A percentile compares a stretch with the other conserved stretches of the same genome.
These are phyloP conservation scores for Paramyrothecium sp. DNA, from an alignment of 2,329 filamentous ascomycete genomes.

Conservation along the genomic window DNA sequence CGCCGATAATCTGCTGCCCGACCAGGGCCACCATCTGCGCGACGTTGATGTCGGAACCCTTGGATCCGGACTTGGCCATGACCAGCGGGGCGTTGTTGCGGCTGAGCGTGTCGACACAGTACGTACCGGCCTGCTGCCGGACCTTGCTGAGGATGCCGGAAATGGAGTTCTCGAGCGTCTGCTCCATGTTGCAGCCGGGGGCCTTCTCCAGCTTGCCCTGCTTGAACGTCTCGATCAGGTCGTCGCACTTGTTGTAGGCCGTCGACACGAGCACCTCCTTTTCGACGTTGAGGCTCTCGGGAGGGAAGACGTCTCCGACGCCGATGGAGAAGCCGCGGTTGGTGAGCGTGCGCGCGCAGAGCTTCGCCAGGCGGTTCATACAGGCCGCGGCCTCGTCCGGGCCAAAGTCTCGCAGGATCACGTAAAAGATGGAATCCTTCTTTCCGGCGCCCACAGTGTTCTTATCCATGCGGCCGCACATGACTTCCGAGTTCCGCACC, in stretches of 20 bases:
- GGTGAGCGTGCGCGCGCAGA: conserved; percentile 84
- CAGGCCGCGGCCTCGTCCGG: conserved; percentile 82
- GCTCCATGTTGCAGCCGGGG: conserved; percentile 85
- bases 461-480: conserved; percentile 98
- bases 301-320: conserved; percentile 90
- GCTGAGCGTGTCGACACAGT: conserved; percentile 87
- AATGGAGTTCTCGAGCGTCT: conserved; percentile 86
- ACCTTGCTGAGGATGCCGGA: conserved; percentile 91
- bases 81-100: conserved; percentile 89
- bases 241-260: conserved; percentile 79
- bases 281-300: conserved; percentile 63
- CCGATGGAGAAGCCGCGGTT: conserved; percentile 96
- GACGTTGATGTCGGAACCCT: conserved; percentile 96
- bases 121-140: conserved; percentile 83
- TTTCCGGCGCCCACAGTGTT: conserved; percentile 95
- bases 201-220: conserved; percentile 80
- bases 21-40: conserved; percentile 98
- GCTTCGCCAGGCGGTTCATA: conserved; percentile 91
- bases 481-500: conserved; percentile 92
- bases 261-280: conserved; percentile 75
- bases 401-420: conserved; percentile 92
- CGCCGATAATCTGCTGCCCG: conserved; percentile 96
- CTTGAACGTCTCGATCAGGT: conserved; percentile 80
- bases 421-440: conserved; percentile 96
- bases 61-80: conserved; percentile 97